Evolutionary conservation across 306 rosid genomes (phyloP), one percentile per base, ranked within the genome.

Genomic region (Sesbania bispinosa): DNA sequence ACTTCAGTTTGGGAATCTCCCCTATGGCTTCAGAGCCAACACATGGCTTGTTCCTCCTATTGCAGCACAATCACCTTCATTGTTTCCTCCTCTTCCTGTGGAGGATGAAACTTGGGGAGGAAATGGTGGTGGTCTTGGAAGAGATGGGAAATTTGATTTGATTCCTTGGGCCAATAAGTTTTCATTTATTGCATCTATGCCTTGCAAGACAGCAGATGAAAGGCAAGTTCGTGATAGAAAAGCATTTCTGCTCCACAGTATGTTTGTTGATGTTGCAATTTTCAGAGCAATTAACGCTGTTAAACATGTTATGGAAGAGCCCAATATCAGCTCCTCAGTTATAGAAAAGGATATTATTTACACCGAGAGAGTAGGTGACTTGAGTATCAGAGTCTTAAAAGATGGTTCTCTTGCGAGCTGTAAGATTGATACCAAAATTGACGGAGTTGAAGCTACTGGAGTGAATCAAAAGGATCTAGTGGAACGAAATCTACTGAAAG

Each of bases 51-150:
- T 88, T 69, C 96, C 97, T 45, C 96, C 97, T n/a, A 41, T 86
- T 62, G 85, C 89, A 52, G 96, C 93, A n/a, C 95, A 86, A 63
- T 74, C 80, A 0, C 95, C 85, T 6, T 79, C 88, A 5, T 67
- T 48, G 68, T 94, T 94, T 77, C 86, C 91, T 82, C 83, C 90
- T 46, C 95, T 91, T 38, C 99, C 97, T 0, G 66, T 77, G 77
- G 99, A 94, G n/a, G 99, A 91, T 69, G 92, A 88, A 76, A 77
- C 77, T 63, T 94, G 99, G 99, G 96, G 96, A 60, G 99, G 97
- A 69, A 94, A 89, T 74, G 99, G 99, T 41, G 99, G 99, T 64
- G 95, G 99, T 77, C 51, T 88, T 10, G 97, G 96, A 77, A 88
- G 85, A 69, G 95, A 89, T 8, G 96, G 91, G 66, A 77, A 85